Evolutionary conservation across 2,329 filamentous ascomycete genomes (phyloP), one percentile per base, ranked within the genome.

Genomic region (Ascochyta lentis): DNA sequence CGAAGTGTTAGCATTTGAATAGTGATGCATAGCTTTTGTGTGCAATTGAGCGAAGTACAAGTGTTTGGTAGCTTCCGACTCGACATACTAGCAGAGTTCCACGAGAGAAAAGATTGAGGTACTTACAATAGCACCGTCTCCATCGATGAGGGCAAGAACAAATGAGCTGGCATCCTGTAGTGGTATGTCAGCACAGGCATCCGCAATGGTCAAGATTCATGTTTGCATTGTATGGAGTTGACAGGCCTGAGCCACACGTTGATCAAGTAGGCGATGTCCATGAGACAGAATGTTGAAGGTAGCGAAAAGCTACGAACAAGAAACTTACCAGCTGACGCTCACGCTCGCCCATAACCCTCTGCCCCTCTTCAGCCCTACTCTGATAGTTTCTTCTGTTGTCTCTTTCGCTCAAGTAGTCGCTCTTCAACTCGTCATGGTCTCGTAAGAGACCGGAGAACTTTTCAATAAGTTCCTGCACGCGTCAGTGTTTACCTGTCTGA

Each of bases 71-170:
- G 37, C 5, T 4, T 16, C 31, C 13, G 31, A n/a, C 33, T 16
- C 33, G 33, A 35, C 7, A 10, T 16, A 10, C n/a, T n/a, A 16
- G 33, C 16, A 16, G 33, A 35, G n/a, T 35, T 3, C 12, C 16
- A 1, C 29, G 6, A 31, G 13, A 31, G 10, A 22, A 49, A 7
- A 5, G 22, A 22, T 6, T 15, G 15, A 37, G 12, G 6, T 10
- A 71, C 75, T 67, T 66, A 79, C 77, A 48, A 79, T 72, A 60
- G 78, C 78, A 23, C 79, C 79, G 67, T 82, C 80, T n/a, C 80
- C 80, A 66, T 82, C 80, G 42, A 82, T 78, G 42, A 81, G 65
- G 35, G 73, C 78, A 64, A 81, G 64, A 12, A 78, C 77, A 55
- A 81, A 81, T 16, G 78, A 75, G 57, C 72, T 78, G 8, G 62